phyloP scores from a whole-genome alignment of 2,329 filamentous ascomycete species.

The Exophiala mesophila region DNA sequence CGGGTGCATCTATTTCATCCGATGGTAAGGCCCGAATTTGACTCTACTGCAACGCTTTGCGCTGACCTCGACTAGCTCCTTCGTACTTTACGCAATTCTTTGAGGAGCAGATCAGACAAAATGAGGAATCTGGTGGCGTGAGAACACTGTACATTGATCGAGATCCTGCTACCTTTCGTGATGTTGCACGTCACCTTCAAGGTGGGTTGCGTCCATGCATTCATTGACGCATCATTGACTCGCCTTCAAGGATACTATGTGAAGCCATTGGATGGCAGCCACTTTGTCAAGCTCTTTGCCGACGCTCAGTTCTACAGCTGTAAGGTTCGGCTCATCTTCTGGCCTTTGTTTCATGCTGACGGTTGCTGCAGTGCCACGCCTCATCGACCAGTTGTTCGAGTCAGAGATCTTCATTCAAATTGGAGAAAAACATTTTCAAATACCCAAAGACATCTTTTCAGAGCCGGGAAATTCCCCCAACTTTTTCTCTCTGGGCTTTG shows the following conservation, averaged over 20 bases:
- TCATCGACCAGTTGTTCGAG: conserved; percentile 87
- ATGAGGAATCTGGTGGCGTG: conserved; percentile 56
- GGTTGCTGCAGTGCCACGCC: conserved; percentile 62
- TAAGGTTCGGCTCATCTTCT: conserved; percentile 39
- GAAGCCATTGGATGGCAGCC: conserved; percentile 70
- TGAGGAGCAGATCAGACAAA: conserved; percentile 67
- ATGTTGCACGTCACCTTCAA: conserved; percentile 86
- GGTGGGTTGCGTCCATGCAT: conserved; percentile 37
- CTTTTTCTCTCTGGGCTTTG: conserved; percentile 89
- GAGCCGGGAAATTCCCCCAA: conserved; percentile 87
- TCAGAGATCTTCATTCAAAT: conserved; percentile 90
- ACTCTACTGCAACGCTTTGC: not conserved
- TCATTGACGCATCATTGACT: conserved; percentile 3
- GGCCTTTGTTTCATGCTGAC: conserved; percentile 12
- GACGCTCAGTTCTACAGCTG: conserved; percentile 92
- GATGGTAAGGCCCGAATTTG: conserved; percentile 54
- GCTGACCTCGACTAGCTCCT: conserved; percentile 61
- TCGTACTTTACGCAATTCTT: conserved; percentile 98
- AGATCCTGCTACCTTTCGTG: conserved; percentile 80
- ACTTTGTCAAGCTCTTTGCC: conserved; percentile 88
- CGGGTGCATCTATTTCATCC: conserved; percentile 64
- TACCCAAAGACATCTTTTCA: conserved; percentile 81
- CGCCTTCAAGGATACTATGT: conserved; percentile 68
- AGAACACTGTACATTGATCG: conserved; percentile 92
- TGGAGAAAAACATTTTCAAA: conserved; percentile 79